Evolutionary conservation across 345 rosid genomes (phyloP), one percentile per base, ranked within the genome.

Genomic region (Brassica incana): DNA sequence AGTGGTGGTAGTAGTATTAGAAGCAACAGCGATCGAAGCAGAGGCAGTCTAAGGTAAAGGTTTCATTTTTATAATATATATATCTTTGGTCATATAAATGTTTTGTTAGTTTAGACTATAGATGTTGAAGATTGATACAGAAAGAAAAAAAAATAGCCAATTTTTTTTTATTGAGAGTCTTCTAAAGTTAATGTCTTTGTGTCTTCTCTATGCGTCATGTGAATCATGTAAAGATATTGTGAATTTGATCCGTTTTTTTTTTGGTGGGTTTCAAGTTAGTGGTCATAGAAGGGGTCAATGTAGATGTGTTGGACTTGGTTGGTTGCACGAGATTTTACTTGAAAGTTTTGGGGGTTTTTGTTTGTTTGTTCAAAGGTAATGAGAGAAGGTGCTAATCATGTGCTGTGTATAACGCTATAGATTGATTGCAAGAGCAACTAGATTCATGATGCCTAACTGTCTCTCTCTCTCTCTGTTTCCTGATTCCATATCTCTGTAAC

Each of bases 1-100:
- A 79, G 82, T 69, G 76, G 78, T 33, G 85, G 88, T 69, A 81
- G 83, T 64, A 84, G 91, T 20, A 87, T 90, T 20, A 87, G 82
- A 84, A 85, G 78, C 77, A 81, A 80, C 45, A 87, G 86, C 8
- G 79, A 76, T 76, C 80, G 74, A 33, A 76, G 80, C 15, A 43
- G 80, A 43, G 58, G 10, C 48, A 78, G 77, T 75, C 40, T 65
- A 85, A 82, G 91, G 95, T 87, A 15, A n/a, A 8, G 11, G 35
- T 10, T 58, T 70, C 33, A 5, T 27, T 36, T 15, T 43, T 0
- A 50, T 50, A 5, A n/a, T 36, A 36, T 35, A 35, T 35, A 36
- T 36, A 7, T 35, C 71, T 65, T 27, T 48, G 69, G 27, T 65
- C 58, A 65, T 66, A 36, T 70, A 3, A 30, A 18, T 43, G 58